phyloP scores from a whole-genome alignment of 1,139 yeast genomes.

The Taiozyma sp. region DNA sequence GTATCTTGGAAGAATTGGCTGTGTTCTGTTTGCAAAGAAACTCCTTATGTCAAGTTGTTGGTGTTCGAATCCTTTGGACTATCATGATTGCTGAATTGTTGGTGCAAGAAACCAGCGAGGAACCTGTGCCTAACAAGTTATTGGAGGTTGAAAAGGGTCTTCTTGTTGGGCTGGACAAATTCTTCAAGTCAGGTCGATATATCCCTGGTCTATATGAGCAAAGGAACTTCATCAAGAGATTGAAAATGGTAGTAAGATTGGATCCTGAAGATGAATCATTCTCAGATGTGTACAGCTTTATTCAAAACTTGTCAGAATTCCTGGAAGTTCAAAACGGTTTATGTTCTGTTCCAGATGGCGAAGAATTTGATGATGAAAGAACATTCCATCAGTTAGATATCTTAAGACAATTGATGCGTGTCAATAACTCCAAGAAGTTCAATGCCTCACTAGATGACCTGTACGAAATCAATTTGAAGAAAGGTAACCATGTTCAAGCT shows the following conservation, averaged over 20 bases:
- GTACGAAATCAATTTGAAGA: constrained; percentile 59
- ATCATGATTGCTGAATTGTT: constrained; percentile 63
- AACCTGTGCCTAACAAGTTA: constrained; percentile 50
- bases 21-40: constrained; percentile 69
- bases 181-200: constrained; percentile 53
- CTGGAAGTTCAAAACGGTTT: constrained; percentile 64
- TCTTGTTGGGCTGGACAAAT: constrained; percentile 57
- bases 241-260: constrained; percentile 48
- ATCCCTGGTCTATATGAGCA: constrained; percentile 57
- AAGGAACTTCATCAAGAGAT: constrained; percentile 43
- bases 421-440: constrained; percentile 76
- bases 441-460: constrained; percentile 73
- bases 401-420: constrained; percentile 72
- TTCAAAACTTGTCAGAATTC: constrained; percentile 59
- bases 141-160: constrained; percentile 63
- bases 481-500: constrained; percentile 72
- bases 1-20: constrained; percentile 61
- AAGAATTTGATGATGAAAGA: constrained; percentile 84
- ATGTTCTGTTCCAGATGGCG: constrained; percentile 72
- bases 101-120: constrained; percentile 55
- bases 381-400: constrained; percentile 77
- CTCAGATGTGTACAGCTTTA: constrained; percentile 44
- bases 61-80: constrained; percentile 70
- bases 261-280: constrained; percentile 70
- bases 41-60: constrained; percentile 55